Evolutionary conservation across 257 asterid genomes (phyloP).

Genomic region (Ilex asprella): DNA sequence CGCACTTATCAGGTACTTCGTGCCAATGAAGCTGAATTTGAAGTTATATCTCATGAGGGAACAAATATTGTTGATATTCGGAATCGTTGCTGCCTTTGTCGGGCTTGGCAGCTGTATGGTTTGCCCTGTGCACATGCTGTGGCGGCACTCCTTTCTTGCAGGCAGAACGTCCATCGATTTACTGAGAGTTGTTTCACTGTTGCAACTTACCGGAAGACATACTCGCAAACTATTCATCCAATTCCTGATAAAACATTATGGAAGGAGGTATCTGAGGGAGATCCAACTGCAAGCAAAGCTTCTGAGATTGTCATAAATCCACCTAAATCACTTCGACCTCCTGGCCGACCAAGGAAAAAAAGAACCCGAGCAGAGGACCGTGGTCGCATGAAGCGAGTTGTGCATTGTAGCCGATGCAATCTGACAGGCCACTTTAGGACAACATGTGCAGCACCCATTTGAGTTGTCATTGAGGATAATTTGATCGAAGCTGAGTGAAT

Average conservation of each 20-base stretch:
- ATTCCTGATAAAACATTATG: constrained; percentile 77
- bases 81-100: constrained; percentile 65
- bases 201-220: constrained; percentile 72
- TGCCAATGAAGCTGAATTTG: constrained; percentile 91
- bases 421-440: constrained; percentile 97
- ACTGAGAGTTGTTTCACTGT: constrained; percentile 95
- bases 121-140: constrained; percentile 98
- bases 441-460: constrained; percentile 91
- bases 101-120: constrained; percentile 93
- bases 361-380: constrained; percentile 83
- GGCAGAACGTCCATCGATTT: constrained; percentile 84
- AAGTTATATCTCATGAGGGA: constrained; percentile 91
- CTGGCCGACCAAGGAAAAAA: constrained; percentile 86
- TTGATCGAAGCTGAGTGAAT: constrained; percentile 9
- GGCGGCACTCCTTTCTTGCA: constrained; percentile 87
- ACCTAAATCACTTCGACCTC: constrained; percentile 79
- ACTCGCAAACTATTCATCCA: constrained; percentile 90
- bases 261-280: constrained; percentile 69
- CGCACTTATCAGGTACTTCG: constrained; percentile 90
- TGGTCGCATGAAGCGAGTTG: constrained; percentile 80
- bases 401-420: constrained; percentile 94
- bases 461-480: constrained; percentile 18
- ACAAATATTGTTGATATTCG: constrained; percentile 79
- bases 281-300: constrained; percentile 29
- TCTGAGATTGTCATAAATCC: constrained; percentile 51